These are phyloP conservation scores for Phytophthora sansomeana DNA, from an alignment of 352 stramenopile species.

Conservation along the genomic window DNA sequence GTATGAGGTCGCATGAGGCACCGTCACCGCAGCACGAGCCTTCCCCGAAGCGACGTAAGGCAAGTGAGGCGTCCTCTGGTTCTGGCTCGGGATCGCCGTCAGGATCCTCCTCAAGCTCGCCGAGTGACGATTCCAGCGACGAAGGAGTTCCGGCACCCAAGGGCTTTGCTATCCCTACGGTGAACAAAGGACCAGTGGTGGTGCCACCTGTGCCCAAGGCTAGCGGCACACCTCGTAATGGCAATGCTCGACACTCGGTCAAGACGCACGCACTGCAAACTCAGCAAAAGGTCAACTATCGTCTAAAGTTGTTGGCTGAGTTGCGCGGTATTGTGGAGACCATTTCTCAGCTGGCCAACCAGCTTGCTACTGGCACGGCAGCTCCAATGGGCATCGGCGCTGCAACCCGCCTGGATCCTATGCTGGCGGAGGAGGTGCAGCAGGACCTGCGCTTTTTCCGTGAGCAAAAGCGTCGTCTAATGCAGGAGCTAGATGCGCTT, in stretches of 20 bases:
- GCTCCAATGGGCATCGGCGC: conserved; percentile 23
- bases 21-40: background rate
- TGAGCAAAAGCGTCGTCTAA: conserved; percentile 36
- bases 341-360: conserved; percentile 34
- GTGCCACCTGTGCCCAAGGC: background rate
- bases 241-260: conserved; percentile 12
- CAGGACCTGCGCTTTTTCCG: conserved; percentile 43
- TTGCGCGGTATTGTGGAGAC: conserved; percentile 43
- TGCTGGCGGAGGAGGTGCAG: conserved; percentile 37
- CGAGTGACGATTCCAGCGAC: conserved; percentile 25
- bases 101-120: conserved; percentile 22
- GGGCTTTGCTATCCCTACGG: background rate
- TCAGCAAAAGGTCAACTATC: conserved; percentile 38
- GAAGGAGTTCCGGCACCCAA: conserved; percentile 21
- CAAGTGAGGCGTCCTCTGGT: conserved; percentile 18
- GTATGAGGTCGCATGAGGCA: conserved; percentile 5
- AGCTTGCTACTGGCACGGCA: conserved; percentile 25
- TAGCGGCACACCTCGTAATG: background rate
- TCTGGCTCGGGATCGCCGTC: conserved; percentile 13
- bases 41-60: conserved; percentile 21
- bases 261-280: conserved; percentile 15
- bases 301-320: conserved; percentile 36
- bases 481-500: conserved; percentile 33
- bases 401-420: conserved; percentile 31
- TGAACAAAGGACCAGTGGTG: background rate